Evolutionary conservation across 202 grass and related monocot genomes (phyloP), one percentile per base, ranked within the genome.

Genomic region (Eragrostis tef): DNA sequence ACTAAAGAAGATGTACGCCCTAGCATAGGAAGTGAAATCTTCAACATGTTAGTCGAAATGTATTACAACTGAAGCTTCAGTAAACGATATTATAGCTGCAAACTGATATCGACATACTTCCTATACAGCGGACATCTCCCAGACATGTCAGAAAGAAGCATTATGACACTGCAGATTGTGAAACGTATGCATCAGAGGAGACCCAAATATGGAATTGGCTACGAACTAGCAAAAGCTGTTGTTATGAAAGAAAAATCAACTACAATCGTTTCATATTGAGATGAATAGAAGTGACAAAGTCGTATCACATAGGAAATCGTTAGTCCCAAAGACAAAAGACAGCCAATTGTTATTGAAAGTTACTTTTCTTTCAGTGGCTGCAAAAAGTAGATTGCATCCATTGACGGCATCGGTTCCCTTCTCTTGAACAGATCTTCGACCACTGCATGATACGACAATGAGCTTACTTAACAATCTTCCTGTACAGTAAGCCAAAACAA

Each of bases 311-410:
- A 79, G 36, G 50, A 54, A 79, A 64, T 54, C 5, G 60, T 75
- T 19, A 7, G 20, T 71, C 7, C 44, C 9, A 6, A 49, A 79
- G 50, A 49, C 12, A 54, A 67, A 63, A 63, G 66, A 50, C 20
- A 45, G 8, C 64, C 16, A 74, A 74, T 20, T 44, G 16, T 4
- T 29, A 60, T 41, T 24, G 14, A 51, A 73, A 11, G 72, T 74
- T 97, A 97, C 94, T 97, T 97, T 84, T 97, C 94, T 92, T 92
- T 97, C 25, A 94, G 75, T 83, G 94, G 94, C 48, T 92, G 91
- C 45, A 97, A 61, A 83, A 97, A 97, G 84, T 97, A 97, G 73
- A 97, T 90, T 44, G 89, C 94, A 84, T 97, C 94, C 94, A 97
- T 97, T 15, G 89, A 92, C 81, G 89, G 92, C 89, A 97, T 89